Evolutionary conservation across 1,284 basidiomycete genomes (phyloP), one percentile per base, ranked within the genome.

Genomic region (Puccinia triticina): DNA sequence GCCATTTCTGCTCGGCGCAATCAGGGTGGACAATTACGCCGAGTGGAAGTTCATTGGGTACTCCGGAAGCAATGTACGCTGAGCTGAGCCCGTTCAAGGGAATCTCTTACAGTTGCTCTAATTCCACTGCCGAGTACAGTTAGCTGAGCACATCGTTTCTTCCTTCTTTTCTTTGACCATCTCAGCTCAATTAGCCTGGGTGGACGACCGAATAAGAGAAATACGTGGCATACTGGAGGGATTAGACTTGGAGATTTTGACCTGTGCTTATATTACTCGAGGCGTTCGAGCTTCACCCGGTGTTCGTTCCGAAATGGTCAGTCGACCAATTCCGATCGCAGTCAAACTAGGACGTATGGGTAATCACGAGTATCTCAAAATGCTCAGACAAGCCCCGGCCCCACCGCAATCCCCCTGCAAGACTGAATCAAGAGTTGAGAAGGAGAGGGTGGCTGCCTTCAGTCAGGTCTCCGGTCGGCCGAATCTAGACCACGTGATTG

Each of bases 41-140:
- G 73, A 48, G 53, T 76, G 14, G 73, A 53, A 32, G 40, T 76
- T 55, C 55, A 76, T 61, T 76, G 73, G 73, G 55, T 76, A 57
- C 55, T 76, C 10, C n/a, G 73, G 53, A 76, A 37, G 26, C 29
- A 76, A 76, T 21, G 73, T 57, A 76, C 53, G 73, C 50, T 11
- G 11, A 43, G n/a, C 26, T 18, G 8, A 43, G 43, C 16, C 11
- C 26, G 16, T 46, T 21, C 14, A 14, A 50, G 48, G 8, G 18
- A 40, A n/a, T 14, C 32, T 40, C 34, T 14, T 57, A 23, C 3
- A 53, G 16, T 16, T 75, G 50, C 32, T 26, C 53, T 12, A 11
- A 57, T 34, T 14, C 12, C 29, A 21, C 14, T 12, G 7, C 29
- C n/a, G 73, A 8, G 34, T 40, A 29, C 32, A 18, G 53, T 2